Conservation (phyloP, 768 basidiomycete genomes). For the Leccinum pellstonianum region DNA sequence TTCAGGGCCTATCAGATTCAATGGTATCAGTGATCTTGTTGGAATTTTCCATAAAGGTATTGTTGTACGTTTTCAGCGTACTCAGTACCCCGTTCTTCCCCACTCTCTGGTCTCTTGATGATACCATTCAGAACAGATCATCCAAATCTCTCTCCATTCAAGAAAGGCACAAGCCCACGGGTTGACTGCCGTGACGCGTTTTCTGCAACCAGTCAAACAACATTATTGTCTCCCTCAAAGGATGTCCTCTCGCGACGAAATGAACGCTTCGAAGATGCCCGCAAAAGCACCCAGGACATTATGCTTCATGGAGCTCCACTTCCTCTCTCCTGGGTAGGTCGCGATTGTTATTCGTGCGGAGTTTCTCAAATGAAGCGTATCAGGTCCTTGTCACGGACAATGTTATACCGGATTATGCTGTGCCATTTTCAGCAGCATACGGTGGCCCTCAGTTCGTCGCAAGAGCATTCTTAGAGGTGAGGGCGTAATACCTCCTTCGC, state of each 20-base stretch:
- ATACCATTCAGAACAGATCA: slow-evolving; percentile 11
- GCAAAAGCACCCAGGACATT: slow-evolving; percentile 14
- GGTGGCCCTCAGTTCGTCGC: slow-evolving; percentile 30
- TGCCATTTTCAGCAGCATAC: slow-evolving; percentile 27
- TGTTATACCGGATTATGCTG: slow-evolving; percentile 28
- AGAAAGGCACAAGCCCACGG: slow-evolving; percentile 13
- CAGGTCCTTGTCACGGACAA: slow-evolving; percentile 30
- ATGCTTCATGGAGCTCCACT: slow-evolving; percentile 24
- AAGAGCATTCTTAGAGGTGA: slow-evolving; percentile 27
- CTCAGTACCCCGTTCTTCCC: slow-evolving; percentile 4
- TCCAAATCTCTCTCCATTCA: slow-evolving; percentile 18
- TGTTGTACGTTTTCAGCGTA: neutral
- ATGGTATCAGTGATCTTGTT: neutral
- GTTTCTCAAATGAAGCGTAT: neutral
- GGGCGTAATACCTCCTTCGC: neutral
- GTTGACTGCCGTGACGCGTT: slow-evolving; percentile 25
- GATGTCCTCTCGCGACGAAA: neutral
- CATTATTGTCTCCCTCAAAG: neutral
- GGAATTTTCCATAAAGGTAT: slow-evolving; percentile 7
- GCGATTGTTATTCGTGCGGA: too few relatives aligned
- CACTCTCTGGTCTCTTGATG: slow-evolving; percentile 11
- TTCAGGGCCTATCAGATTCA: neutral
- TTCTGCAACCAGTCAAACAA: slow-evolving; percentile 1
- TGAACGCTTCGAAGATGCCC: slow-evolving; percentile 1
- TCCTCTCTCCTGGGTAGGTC: slow-evolving; percentile 28